Conservation (phyloP, 352 stramenopile species). For the Plasmopara viticola region DNA sequence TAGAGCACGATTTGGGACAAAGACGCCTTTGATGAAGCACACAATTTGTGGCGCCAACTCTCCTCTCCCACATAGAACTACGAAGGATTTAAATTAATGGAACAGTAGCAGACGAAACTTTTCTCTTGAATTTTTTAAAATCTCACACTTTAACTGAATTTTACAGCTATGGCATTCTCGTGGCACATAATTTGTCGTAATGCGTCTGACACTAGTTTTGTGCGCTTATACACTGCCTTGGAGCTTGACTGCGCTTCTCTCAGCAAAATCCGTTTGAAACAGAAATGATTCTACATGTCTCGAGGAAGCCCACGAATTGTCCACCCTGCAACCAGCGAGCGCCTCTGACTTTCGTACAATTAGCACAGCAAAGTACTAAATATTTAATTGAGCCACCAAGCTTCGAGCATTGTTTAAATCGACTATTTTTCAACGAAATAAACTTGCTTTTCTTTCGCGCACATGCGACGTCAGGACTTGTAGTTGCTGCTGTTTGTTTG, state of each 20-base stretch:
- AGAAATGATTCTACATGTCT: constrained; percentile 41
- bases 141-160: no score
- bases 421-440: constrained; percentile 40
- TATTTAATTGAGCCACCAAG: constrained; percentile 49
- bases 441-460: constrained; percentile 44
- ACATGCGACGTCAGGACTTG: constrained; percentile 4
- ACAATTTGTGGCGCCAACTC: no score
- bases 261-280: constrained; percentile 29
- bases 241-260: constrained; percentile 30
- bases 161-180: no score
- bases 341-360: constrained; percentile 52
- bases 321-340: constrained; percentile 54
- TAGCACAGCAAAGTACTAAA: constrained; percentile 47
- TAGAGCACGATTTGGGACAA: no score
- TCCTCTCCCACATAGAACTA: no score
- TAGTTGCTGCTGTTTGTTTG: constrained; percentile 7
- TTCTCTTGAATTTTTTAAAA: no score
- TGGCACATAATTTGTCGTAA: no score
- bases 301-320: constrained; percentile 31
- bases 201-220: no score
- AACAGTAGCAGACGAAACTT: no score
- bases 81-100: no score
- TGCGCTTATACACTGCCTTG: constrained; percentile 4
- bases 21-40: no score
- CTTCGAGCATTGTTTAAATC: constrained; percentile 50